phyloP scores from a whole-genome alignment of 1,139 yeast species.

The Blastobotrys niveus region DNA sequence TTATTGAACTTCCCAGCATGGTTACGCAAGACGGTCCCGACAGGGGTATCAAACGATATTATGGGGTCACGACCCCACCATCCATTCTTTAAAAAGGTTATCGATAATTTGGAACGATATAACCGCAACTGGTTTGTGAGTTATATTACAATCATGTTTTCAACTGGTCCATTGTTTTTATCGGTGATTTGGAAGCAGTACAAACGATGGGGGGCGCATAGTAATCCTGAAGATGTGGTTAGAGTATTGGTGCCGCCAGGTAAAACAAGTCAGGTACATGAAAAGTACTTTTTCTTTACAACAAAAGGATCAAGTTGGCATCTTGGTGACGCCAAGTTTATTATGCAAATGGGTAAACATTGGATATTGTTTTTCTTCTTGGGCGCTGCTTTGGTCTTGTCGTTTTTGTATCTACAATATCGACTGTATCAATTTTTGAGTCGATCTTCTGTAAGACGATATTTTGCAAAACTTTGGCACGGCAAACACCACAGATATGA shows the following conservation, averaged over 20 bases:
- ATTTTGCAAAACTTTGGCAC: slow-evolving; percentile 3
- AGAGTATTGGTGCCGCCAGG: slow-evolving; percentile 63
- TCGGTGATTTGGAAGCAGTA: slow-evolving; percentile 85
- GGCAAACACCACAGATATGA: background rate
- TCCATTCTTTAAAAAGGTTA: slow-evolving; percentile 72
- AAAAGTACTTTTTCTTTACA: slow-evolving; percentile 60
- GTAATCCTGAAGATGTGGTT: slow-evolving; percentile 3
- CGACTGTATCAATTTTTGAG: slow-evolving; percentile 27
- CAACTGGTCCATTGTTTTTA: slow-evolving; percentile 86
- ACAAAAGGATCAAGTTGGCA: slow-evolving; percentile 88
- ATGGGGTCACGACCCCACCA: slow-evolving; percentile 87
- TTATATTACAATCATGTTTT: slow-evolving; percentile 84
- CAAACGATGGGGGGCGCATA: slow-evolving; percentile 53
- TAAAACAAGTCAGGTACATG: slow-evolving; percentile 46
- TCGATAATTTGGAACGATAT: slow-evolving; percentile 58
- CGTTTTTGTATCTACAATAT: slow-evolving; percentile 56
- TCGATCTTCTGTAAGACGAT: slow-evolving; percentile 2
- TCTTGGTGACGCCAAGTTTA: slow-evolving; percentile 70
- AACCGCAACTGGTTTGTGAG: slow-evolving; percentile 47
- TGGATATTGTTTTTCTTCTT: slow-evolving; percentile 59
- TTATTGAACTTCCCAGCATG: slow-evolving; percentile 76
- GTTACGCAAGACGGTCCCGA: slow-evolving; percentile 80
- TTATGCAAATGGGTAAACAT: slow-evolving; percentile 65
- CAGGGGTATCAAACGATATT: slow-evolving; percentile 88
- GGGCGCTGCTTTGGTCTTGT: slow-evolving; percentile 55